A percentile compares a stretch with the other conserved stretches of the same genome.
These are phyloP conservation scores for Brachypodium distachyon DNA, from an alignment of 202 grass and related monocot genomes.

Conservation along the genomic window DNA sequence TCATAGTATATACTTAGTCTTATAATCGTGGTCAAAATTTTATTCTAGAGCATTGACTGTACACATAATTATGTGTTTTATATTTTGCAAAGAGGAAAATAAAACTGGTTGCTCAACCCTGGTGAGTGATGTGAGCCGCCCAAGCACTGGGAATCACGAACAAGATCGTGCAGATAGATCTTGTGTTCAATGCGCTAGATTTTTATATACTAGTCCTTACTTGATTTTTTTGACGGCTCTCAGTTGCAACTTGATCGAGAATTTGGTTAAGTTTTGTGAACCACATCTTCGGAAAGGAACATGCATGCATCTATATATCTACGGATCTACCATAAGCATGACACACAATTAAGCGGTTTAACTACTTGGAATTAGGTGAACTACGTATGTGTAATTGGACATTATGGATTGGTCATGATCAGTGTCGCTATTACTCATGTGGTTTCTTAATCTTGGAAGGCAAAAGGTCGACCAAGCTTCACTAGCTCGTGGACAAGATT, in stretches of 20 bases:
- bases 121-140: conserved; percentile 25
- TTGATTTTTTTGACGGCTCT: background rate
- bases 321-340: background rate
- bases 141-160: conserved; percentile 36
- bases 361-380: background rate
- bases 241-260: background rate
- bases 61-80: too few relatives aligned
- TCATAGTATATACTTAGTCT: too few relatives aligned
- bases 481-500: background rate
- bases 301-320: background rate
- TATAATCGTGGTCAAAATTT: too few relatives aligned
- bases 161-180: conserved; percentile 19
- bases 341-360: background rate
- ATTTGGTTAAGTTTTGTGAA: background rate
- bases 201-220: background rate
- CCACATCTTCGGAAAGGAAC: background rate
- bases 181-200: background rate
- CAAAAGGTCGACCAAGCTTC: background rate
- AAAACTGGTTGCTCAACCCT: background rate
- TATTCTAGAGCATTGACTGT: too few relatives aligned
- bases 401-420: background rate
- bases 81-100: too few relatives aligned
- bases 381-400: background rate
- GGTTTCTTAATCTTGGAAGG: background rate
- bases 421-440: background rate